Evolutionary conservation across 768 basidiomycete genomes (phyloP).

Genomic region (Lactarius trivialis): DNA sequence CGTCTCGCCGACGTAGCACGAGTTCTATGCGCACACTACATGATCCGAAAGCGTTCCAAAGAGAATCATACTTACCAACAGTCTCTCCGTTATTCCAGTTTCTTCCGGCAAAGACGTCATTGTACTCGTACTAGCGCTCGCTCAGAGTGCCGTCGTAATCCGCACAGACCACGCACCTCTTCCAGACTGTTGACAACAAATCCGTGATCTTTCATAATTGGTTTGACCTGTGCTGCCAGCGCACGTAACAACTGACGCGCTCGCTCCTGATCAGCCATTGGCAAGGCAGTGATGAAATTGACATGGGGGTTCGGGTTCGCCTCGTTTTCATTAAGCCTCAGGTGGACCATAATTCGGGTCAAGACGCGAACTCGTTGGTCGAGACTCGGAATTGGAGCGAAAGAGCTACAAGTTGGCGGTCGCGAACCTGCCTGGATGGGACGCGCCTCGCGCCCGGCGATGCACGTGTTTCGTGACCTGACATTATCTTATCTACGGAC

Average conservation of each 20-base stretch:
- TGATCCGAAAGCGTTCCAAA: constrained; percentile 10
- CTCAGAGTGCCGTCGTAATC: neutral
- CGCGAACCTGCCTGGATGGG: neutral
- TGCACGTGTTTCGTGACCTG: neutral
- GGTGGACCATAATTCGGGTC: constrained; percentile 53
- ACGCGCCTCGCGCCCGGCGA: neutral
- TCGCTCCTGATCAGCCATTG: constrained; percentile 44
- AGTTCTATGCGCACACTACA: constrained; percentile 48
- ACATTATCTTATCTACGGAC: constrained; percentile 16
- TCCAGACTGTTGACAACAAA: constrained; percentile 73
- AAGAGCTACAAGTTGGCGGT: neutral
- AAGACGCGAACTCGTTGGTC: neutral
- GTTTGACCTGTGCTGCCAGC: constrained; percentile 76
- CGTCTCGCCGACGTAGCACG: constrained; percentile 57
- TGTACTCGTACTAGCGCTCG: constrained; percentile 60
- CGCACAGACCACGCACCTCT: constrained; percentile 46
- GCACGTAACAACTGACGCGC: constrained; percentile 69
- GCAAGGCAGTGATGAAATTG: constrained; percentile 67
- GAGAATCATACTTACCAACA: constrained; percentile 42
- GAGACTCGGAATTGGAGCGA: neutral
- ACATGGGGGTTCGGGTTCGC: constrained; percentile 68
- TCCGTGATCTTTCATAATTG: constrained; percentile 75
- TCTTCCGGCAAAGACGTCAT: constrained; percentile 69
- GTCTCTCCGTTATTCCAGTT: constrained; percentile 85
- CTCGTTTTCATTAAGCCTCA: constrained; percentile 62